A percentile compares a stretch with the other conserved stretches of the same genome.
phyloP scores from a whole-genome alignment of 1,139 yeast genomes.

The Sugiyamaella neomexicana region DNA sequence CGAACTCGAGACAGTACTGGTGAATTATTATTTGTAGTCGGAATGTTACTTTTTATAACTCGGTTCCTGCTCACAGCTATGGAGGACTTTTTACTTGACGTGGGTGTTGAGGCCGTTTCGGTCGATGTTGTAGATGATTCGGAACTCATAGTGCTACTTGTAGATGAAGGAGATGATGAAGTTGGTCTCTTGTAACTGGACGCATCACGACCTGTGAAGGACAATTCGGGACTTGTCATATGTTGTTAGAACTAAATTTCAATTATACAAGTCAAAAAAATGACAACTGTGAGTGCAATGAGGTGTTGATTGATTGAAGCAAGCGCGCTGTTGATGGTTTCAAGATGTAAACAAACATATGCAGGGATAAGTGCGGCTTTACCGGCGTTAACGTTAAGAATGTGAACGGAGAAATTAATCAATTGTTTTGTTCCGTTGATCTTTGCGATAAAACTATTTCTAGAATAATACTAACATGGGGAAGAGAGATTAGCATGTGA shows the following conservation, averaged over 20 bases:
- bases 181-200: conserved; percentile 10
- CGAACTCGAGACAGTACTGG: conserved; percentile 2
- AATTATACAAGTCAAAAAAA: too few relatives aligned
- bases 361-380: not conserved
- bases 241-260: too few relatives aligned
- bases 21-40: not conserved
- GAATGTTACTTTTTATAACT: not conserved
- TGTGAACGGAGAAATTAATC: too few relatives aligned
- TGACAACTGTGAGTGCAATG: not conserved
- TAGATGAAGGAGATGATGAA: conserved; percentile 1
- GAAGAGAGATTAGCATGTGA: too few relatives aligned
- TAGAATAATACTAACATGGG: too few relatives aligned
- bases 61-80: conserved; percentile 2
- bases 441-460: too few relatives aligned
- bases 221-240: conserved; percentile 8
- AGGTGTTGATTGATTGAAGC: not conserved
- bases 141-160: not conserved
- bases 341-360: conserved; percentile 5
- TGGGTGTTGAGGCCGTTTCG: not conserved
- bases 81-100: conserved; percentile 6
- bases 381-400: too few relatives aligned
- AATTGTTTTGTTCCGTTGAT: too few relatives aligned
- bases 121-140: not conserved
- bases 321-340: too few relatives aligned
- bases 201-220: not conserved